Evolutionary conservation across 108 stramenopile species (phyloP).

Genomic region (Seminavis robusta): DNA sequence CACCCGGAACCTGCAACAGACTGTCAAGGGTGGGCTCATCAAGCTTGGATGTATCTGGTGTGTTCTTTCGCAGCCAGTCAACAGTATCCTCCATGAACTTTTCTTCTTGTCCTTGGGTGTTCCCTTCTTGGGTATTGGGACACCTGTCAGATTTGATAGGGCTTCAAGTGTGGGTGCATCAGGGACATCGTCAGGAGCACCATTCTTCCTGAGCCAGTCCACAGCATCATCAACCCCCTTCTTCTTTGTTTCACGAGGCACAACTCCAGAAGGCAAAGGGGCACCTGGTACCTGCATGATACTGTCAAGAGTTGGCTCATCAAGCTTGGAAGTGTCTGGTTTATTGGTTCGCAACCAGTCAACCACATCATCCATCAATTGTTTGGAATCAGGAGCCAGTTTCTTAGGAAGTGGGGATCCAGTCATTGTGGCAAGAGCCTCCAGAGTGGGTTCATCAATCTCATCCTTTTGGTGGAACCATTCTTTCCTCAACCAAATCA

Average conservation of each 20-base stretch:
- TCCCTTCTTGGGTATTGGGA: neutral
- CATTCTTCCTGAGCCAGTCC: slow-evolving; percentile 8
- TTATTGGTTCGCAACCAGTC: neutral
- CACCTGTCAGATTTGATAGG: neutral
- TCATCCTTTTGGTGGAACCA: neutral
- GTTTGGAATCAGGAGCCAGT: neutral
- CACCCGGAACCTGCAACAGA: neutral
- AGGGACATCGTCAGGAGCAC: neutral
- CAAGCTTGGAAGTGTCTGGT: neutral
- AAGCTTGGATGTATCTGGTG: neutral
- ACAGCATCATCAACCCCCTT: neutral
- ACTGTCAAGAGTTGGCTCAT: slow-evolving; percentile 2
- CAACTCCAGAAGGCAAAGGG: neutral
- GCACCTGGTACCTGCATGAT: neutral
- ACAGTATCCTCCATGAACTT: slow-evolving; percentile 24
- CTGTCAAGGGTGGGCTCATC: slow-evolving; percentile 11
- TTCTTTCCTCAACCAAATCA: slow-evolving; percentile 1
- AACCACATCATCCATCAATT: neutral
- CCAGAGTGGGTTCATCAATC: slow-evolving; percentile 2
- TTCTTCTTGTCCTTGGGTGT: neutral
- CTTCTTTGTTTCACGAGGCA: neutral
- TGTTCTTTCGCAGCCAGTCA: slow-evolving; percentile 25
- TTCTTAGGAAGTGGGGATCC: slow-evolving; percentile 2
- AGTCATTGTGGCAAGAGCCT: slow-evolving; percentile 1
- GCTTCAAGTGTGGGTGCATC: neutral